Evolutionary conservation across 2,329 filamentous ascomycete species (phyloP).

Genomic region (Scleromitrula shiraiana): DNA sequence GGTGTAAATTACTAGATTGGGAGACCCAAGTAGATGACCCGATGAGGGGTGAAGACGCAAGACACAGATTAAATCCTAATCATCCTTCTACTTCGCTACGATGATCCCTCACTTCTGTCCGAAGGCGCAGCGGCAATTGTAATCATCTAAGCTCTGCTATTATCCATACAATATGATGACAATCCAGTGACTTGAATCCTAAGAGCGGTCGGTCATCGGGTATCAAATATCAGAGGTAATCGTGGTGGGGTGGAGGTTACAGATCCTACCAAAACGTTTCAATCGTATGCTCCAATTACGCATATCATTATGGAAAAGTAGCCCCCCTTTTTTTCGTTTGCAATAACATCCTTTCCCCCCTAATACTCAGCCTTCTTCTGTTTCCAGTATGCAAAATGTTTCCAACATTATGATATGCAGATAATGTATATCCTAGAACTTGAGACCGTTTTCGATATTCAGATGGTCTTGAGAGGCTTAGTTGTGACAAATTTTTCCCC

Average conservation of each 20-base stretch:
- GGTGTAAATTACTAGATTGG: background rate
- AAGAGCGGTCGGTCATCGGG: background rate
- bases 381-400: background rate
- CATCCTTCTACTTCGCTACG: too few relatives aligned
- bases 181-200: background rate
- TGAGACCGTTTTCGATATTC: slow-evolving; percentile 2
- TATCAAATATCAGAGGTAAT: background rate
- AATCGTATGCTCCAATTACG: background rate
- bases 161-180: slow-evolving; percentile 1
- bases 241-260: background rate
- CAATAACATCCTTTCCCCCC: background rate
- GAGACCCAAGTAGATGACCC: background rate
- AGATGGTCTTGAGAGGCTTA: slow-evolving; percentile 5
- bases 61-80: background rate
- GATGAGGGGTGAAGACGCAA: background rate
- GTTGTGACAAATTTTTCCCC: background rate
- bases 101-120: background rate
- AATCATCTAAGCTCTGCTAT: background rate
- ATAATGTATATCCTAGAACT: background rate
- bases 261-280: background rate
- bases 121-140: slow-evolving; percentile 7
- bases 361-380: slow-evolving; percentile 5
- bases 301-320: background rate
- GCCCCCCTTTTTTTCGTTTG: background rate
- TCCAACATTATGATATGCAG: background rate